Evolutionary conservation across 441 rosid species (phyloP).

Genomic region (Gossypium trilobum): DNA sequence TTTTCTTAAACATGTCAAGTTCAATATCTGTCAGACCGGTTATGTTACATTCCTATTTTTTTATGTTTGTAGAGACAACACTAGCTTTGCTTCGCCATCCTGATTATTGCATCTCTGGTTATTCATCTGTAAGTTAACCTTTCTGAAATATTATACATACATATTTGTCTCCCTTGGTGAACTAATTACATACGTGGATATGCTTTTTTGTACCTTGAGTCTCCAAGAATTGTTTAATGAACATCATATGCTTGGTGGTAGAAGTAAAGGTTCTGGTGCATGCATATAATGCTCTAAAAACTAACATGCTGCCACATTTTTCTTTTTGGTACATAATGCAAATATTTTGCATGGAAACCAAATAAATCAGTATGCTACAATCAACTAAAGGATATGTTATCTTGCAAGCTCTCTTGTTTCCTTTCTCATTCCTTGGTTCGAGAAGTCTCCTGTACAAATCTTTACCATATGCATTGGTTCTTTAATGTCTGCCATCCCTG

Average conservation of each 20-base stretch:
- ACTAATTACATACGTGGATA: background rate
- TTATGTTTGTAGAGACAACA: conserved; percentile 55
- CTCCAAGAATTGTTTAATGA: background rate
- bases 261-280: background rate
- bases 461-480: too few relatives aligned
- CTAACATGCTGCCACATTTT: background rate
- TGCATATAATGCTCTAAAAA: background rate
- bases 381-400: too few relatives aligned
- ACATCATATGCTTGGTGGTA: background rate
- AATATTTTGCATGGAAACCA: too few relatives aligned
- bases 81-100: conserved; percentile 84
- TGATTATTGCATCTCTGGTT: conserved; percentile 86
- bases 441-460: too few relatives aligned
- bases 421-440: too few relatives aligned
- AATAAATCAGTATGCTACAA: too few relatives aligned
- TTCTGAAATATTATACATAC: background rate
- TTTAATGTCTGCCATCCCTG: too few relatives aligned
- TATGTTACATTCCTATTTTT: background rate
- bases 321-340: too few relatives aligned
- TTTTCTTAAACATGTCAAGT: conserved; percentile 5
- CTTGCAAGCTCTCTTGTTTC: too few relatives aligned
- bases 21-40: background rate
- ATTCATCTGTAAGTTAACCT: conserved; percentile 65
- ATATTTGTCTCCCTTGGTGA: background rate
- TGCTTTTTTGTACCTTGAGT: background rate